Evolutionary conservation across 495 filamentous ascomycete species (phyloP), one percentile per base, ranked within the genome.

Genomic region (Neurospora terricola): DNA sequence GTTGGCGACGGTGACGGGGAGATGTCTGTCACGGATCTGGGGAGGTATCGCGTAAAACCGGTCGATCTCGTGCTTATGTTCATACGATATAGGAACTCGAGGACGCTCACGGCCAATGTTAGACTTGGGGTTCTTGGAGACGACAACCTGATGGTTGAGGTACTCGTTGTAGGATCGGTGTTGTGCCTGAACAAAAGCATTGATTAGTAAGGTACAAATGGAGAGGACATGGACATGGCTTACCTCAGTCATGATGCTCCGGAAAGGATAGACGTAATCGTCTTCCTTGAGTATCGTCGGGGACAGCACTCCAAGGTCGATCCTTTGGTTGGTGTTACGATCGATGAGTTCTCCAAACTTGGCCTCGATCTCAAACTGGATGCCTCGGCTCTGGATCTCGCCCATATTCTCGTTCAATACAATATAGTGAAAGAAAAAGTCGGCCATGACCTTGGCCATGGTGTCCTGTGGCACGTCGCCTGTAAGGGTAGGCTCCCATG

Each of bases 321-420:
- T 81, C 42, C 94, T 87, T n/a, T 90, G 85, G 70, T 89, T 86
- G 2, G 88, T 90, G 73, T 87, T 86, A 80, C 86, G 89, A 76
- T 94, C 90, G 48, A 97, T 87, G 18, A 97, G 81, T 54, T 87
- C 90, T 69, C 95, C 95, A 21, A 98, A 80, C 80, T 97, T 98
- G 10, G 93, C 94, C 82, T 98, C 94, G 72, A 98, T 91, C 81
- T 98, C 94, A 45, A 97, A 86, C 72, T 93, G 86, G n/a, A 91
- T 87, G 5, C 88, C 89, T n/a, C 82, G 80, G 72, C 77, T 81
- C 7, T 82, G 77, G 40, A 88, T 80, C 70, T 91, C 88, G 34
- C 86, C 86, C 5, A 87, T 81, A 73, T 86, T 85, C 16, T 85
- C 81, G 71, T 88, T 85, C 6, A 83, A 73, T 14, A 95, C 87